Conservation (phyloP, 2,329 filamentous ascomycete genomes). For the Dothiorella sarmentorum region DNA sequence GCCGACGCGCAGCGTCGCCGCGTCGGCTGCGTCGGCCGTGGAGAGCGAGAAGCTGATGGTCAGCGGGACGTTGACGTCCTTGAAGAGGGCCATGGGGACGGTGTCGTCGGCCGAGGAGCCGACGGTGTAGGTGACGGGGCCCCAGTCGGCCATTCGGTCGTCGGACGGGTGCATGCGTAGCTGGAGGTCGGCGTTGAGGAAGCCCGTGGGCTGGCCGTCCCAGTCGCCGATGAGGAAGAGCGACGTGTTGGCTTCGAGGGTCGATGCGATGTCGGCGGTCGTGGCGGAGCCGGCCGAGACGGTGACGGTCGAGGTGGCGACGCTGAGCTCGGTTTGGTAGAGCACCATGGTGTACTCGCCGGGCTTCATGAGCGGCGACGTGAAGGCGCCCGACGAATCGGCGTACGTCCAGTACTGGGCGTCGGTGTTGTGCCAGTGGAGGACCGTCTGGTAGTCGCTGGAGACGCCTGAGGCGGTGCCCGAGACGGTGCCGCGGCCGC, state of each 20-base stretch:
- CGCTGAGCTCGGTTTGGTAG: conserved; percentile 58
- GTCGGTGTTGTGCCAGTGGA: conserved; percentile 55
- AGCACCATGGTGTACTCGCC: conserved; percentile 67
- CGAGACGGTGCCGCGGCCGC: conserved; percentile 56
- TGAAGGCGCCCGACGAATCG: conserved; percentile 55
- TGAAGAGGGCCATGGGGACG: conserved; percentile 66
- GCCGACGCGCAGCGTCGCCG: conserved; percentile 60
- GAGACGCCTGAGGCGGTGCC: conserved; percentile 59
- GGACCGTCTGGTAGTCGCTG: conserved; percentile 52
- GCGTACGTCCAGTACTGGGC: conserved; percentile 66
- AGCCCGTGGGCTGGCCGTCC: conserved; percentile 58
- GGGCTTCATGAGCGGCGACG: conserved; percentile 63
- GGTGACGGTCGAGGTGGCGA: conserved; percentile 47
- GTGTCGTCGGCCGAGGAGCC: conserved; percentile 51
- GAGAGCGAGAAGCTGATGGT: conserved; percentile 59
- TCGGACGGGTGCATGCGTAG: conserved; percentile 67
- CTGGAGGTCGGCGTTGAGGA: conserved; percentile 65
- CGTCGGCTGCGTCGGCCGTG: conserved; percentile 42
- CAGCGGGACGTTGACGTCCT: conserved; percentile 56
- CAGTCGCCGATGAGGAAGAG: conserved; percentile 64
- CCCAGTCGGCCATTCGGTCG: conserved; percentile 61
- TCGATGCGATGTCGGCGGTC: conserved; percentile 51
- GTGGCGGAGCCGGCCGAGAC: conserved; percentile 51
- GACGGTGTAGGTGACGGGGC: conserved; percentile 58
- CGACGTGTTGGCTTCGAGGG: conserved; percentile 47